A percentile compares a stretch with the other conserved stretches of the same genome.
phyloP scores from a whole-genome alignment of 164 flowering plant species.

The Stephania japonica region DNA sequence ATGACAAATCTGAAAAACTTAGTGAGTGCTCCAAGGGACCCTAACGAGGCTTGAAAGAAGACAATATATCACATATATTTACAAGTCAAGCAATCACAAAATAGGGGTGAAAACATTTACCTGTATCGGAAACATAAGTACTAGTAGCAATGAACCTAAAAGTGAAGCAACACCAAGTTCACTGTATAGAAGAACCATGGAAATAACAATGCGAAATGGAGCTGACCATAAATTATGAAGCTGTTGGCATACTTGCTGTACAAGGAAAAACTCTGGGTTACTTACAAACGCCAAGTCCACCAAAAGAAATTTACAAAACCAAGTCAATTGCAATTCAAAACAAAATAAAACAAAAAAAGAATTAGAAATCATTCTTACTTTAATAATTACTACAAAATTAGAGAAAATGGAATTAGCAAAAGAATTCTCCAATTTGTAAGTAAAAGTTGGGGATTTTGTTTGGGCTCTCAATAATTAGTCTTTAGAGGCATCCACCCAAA shows the following conservation, averaged over 20 bases:
- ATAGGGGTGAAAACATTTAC: constrained; percentile 23
- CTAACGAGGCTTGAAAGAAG: neutral
- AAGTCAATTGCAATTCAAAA: neutral
- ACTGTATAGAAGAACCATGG: constrained; percentile 75
- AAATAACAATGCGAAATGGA: constrained; percentile 76
- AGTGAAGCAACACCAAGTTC: constrained; percentile 84
- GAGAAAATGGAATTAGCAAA: neutral
- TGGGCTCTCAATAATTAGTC: neutral
- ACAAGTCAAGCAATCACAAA: neutral
- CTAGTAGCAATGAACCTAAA: constrained; percentile 72
- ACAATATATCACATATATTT: neutral
- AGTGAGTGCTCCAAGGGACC: too few relatives aligned
- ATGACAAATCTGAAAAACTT: neutral
- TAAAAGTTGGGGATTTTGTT: neutral
- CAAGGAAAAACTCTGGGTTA: constrained; percentile 11
- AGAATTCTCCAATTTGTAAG: neutral
- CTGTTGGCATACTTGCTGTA: constrained; percentile 85
- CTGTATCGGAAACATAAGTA: constrained; percentile 87
- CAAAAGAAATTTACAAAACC: neutral
- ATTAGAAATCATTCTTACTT: neutral
- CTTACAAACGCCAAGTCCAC: neutral
- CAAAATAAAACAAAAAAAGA: neutral
- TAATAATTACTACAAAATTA: neutral
- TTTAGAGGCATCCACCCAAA: neutral
- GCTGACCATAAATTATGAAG: constrained; percentile 98